phyloP scores from a whole-genome alignment of 768 basidiomycete genomes.

The Xerocomus potaroensis region DNA sequence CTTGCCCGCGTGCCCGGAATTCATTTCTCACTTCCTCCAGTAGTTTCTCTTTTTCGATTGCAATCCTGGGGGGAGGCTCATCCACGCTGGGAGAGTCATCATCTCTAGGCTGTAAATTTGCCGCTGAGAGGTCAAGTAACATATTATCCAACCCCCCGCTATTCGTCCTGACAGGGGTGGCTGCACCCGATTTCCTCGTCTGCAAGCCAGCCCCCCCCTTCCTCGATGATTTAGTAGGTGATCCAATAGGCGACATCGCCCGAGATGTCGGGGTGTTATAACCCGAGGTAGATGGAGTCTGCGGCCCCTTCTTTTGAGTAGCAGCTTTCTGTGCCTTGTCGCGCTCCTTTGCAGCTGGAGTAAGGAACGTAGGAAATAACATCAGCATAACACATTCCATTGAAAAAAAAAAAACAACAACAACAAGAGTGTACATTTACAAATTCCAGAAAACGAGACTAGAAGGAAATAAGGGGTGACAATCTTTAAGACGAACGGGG shows the following conservation, averaged over 20 bases:
- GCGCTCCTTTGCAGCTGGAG: slow-evolving; percentile 71
- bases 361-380: slow-evolving; percentile 31
- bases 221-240: slow-evolving; percentile 41
- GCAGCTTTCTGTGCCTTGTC: slow-evolving; percentile 64
- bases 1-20: slow-evolving; percentile 43
- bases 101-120: slow-evolving; percentile 58
- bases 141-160: slow-evolving; percentile 45
- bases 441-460: slow-evolving; percentile 15
- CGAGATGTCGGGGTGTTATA: slow-evolving; percentile 39
- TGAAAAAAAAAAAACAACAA: slow-evolving; percentile 28
- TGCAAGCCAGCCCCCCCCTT: slow-evolving; percentile 32
- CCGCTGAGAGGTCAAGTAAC: slow-evolving; percentile 66
- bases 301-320: slow-evolving; percentile 40
- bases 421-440: slow-evolving; percentile 27
- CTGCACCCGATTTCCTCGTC: slow-evolving; percentile 36
- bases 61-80: slow-evolving; percentile 58
- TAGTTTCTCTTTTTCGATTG: slow-evolving; percentile 73
- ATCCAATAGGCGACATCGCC: slow-evolving; percentile 38
- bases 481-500: slow-evolving; percentile 5
- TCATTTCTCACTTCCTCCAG: slow-evolving; percentile 69
- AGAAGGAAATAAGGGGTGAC: slow-evolving; percentile 13
- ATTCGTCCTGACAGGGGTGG: slow-evolving; percentile 38
- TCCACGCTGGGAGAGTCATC: slow-evolving; percentile 34
- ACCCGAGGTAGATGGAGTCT: slow-evolving; percentile 35
- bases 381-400: slow-evolving; percentile 38